Conservation (phyloP, 2,329 filamentous ascomycete species). For the Trichoderma sp. region DNA sequence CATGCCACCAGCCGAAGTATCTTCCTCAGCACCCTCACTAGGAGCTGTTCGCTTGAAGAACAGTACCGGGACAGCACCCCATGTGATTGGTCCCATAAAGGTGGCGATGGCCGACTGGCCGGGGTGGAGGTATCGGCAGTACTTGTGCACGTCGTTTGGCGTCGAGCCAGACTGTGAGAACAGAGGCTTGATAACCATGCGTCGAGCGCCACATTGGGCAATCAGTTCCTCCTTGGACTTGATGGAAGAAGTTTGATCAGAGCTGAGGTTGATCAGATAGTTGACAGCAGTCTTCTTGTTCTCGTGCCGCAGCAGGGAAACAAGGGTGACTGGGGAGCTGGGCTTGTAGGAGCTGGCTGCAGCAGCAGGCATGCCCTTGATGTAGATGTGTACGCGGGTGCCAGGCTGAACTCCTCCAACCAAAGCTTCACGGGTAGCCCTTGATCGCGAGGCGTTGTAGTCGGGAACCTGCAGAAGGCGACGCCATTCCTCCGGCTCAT, state of each 20-base stretch:
- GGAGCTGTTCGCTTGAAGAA: slow-evolving; percentile 69
- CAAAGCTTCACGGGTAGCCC: slow-evolving; percentile 75
- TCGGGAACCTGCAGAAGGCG: slow-evolving; percentile 83
- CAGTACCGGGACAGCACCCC: slow-evolving; percentile 86
- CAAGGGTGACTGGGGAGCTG: slow-evolving; percentile 63
- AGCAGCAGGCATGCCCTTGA: slow-evolving; percentile 52
- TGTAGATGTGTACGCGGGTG: slow-evolving; percentile 75
- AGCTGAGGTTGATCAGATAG: slow-evolving; percentile 81
- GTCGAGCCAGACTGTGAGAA: slow-evolving; percentile 89
- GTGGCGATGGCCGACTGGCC: slow-evolving; percentile 85
- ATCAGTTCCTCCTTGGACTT: slow-evolving; percentile 92
- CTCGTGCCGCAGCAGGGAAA: slow-evolving; percentile 88
- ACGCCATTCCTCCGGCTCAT: slow-evolving; percentile 88
- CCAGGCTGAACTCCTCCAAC: slow-evolving; percentile 85
- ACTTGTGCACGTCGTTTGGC: slow-evolving; percentile 96
- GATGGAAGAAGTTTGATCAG: slow-evolving; percentile 70
- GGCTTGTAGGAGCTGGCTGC: slow-evolving; percentile 48
- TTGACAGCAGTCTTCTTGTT: slow-evolving; percentile 91
- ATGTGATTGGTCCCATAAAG: slow-evolving; percentile 86
- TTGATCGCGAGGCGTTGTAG: slow-evolving; percentile 79
- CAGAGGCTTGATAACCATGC: slow-evolving; percentile 83
- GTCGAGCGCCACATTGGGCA: slow-evolving; percentile 83
- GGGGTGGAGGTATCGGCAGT: slow-evolving; percentile 85
- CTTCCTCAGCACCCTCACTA: slow-evolving; percentile 43
- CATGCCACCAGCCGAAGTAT: slow-evolving; percentile 48